A percentile compares a stretch with the other conserved stretches of the same genome.
Conservation (phyloP, 257 asterid genomes). For the Solanum pinnatisectum region DNA sequence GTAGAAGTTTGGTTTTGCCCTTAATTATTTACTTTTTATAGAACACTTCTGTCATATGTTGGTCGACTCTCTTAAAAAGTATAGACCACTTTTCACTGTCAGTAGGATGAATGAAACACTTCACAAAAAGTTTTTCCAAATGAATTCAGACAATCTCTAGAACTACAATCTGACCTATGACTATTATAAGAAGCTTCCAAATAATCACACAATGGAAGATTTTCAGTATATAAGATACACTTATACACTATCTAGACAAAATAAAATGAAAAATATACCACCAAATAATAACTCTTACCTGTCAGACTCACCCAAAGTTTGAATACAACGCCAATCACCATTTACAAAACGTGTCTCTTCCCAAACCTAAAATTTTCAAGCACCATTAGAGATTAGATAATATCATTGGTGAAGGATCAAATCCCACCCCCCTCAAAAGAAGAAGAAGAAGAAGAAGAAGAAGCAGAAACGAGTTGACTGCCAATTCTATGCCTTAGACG, state of each 20-base stretch:
- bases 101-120: not conserved
- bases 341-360: slow-evolving; percentile 35
- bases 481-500: not conserved
- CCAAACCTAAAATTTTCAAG: slow-evolving; percentile 55
- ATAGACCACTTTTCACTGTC: not conserved
- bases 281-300: slow-evolving; percentile 23
- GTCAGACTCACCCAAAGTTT: slow-evolving; percentile 58
- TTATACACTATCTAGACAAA: not conserved
- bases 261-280: not conserved
- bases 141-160: not conserved
- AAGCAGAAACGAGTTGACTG: not conserved
- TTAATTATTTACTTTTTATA: too few relatives aligned
- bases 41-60: too few relatives aligned
- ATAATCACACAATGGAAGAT: not conserved
- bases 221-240: not conserved
- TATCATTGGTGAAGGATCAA: too few relatives aligned
- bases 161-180: not conserved
- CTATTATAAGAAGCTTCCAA: not conserved
- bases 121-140: not conserved
- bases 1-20: too few relatives aligned
- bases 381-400: not conserved
- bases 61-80: too few relatives aligned
- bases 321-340: slow-evolving; percentile 82
- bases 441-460: not conserved
- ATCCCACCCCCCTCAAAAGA: too few relatives aligned